Base-by-base conservation (phyloP, 192 early-diverging fungal genomes). In the Coemansia sp. region DNA sequence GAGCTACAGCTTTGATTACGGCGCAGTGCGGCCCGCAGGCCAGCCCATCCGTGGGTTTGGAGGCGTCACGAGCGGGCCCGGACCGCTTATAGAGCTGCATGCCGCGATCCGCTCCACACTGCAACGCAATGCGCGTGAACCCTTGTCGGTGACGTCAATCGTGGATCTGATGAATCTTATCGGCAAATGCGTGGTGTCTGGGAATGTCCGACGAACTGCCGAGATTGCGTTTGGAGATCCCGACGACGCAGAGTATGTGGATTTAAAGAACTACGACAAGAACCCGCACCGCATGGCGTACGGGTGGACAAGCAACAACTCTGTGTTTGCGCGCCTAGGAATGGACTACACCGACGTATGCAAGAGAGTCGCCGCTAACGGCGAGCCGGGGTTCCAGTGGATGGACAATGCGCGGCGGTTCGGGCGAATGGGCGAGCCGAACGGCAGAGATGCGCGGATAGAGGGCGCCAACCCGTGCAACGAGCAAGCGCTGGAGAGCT, bases 111-210 rank as follows among this genome's bases (percentile, higher is more conserved):
- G 75, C 38, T n/a, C 41, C 9, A 59, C 62, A 0, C 68, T 84
- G 38, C 38, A 40, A 40, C 38, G 38, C 38, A 40, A 40, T 6
- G 38, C 38, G 5, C 0, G 9, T 40, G 9, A 62, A 45, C 23
- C 38, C 36, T 9, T 34, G 59, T 65, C 65, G 9, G 62, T 71
- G 15, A 82, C 76, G 0, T 17, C 60, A 3, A 69, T 84, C 17
- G 83, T 84, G n/a, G 83, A 84, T 46, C 33, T 84, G 15, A 83
- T 84, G 80, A 84, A 84, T 53, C 55, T 80, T 38, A 76, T 84
- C 25, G 83, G 83, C 49, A 79, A 80, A 56, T 84, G 83, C 25
- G 81, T 84, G 4, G 76, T 84, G 9, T 72, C 70, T 11, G 83
- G 83, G 40, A 84, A 84, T 52, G 81, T 83, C 11, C 83, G 83